Base-by-base conservation (phyloP, 441 rosid genomes). In the Euphorbia celastroides region DNA sequence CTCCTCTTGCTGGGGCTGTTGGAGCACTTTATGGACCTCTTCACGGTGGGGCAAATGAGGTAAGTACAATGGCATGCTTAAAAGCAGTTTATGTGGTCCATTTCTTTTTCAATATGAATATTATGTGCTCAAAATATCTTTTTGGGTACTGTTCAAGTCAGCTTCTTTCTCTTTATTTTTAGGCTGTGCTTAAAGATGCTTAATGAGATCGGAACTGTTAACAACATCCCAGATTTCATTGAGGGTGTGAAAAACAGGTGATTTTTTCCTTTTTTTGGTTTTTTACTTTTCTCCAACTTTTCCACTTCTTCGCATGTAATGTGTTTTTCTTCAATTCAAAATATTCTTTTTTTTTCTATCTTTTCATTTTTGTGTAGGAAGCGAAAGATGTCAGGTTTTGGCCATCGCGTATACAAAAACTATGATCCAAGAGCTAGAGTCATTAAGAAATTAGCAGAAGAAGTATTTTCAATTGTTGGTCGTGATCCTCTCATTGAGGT, bases 171-270 rank as follows among this genome's bases (percentile, higher is more conserved):
- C 2, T 58, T 32, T n/a, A 8, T 57, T 32, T 48, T 42, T 70
- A 93, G 97, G 97, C 98, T 63, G 97, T 91, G 78, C 92, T 91
- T 70, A 93, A n/a, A 90, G 91, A 93, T 93, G 97, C 80, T 93
- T 65, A 73, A 69, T 68, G 97, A 88, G 77, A 93, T 93, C 62
- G 97, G 92, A 70, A 80, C 84, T 13, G 91, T 85, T 73, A 94
- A 90, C 46, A 90, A 88, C 70, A 87, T 93, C 76, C 97, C 96
- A 14, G 94, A 82, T 42, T 88, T 86, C 69, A 81, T 88, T 34
- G 87, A 82, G 71, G 93, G 90, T 46, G 93, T 88, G 64, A 86
- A 88, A 75, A 88, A 79, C 75, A 79, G 93, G 93, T 82, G 34
- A 72, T 30, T 69, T 5, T 42, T 69, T 23, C 63, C 34, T 64